phyloP scores from a whole-genome alignment of 129 eudicot genomes.

The sunflower (Helianthus annuus) region DNA sequence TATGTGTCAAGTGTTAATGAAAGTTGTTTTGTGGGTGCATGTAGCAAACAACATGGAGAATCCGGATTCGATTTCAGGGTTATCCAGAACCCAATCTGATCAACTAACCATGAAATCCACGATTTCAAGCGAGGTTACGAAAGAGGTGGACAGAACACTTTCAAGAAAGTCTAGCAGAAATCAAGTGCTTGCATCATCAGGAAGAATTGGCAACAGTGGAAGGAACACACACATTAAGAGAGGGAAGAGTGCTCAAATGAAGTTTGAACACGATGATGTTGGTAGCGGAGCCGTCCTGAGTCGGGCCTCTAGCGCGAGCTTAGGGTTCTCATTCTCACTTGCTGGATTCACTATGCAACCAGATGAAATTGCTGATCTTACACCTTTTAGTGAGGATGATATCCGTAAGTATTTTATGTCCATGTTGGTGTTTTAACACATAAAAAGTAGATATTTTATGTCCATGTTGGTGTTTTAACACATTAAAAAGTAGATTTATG shows the following conservation, averaged over 20 bases:
- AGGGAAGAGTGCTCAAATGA: constrained; percentile 78
- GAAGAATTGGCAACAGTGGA: constrained; percentile 45
- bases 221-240: constrained; percentile 68
- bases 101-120: constrained; percentile 68
- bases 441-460: constrained; percentile 20
- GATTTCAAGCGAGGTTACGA: constrained; percentile 27
- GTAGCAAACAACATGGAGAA: constrained; percentile 50
- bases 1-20: background rate
- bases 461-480: background rate
- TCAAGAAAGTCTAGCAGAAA: constrained; percentile 70
- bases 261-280: constrained; percentile 63
- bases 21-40: constrained; percentile 6
- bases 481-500: background rate
- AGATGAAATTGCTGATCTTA: constrained; percentile 42
- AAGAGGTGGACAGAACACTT: constrained; percentile 30
- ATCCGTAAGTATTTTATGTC: constrained; percentile 34
- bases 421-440: background rate
- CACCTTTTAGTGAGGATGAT: constrained; percentile 47
- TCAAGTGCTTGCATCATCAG: constrained; percentile 58
- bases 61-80: constrained; percentile 38
- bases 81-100: constrained; percentile 69
- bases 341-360: constrained; percentile 47
- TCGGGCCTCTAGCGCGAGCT: constrained; percentile 90
- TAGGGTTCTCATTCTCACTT: constrained; percentile 53
- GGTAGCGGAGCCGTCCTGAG: constrained; percentile 81